Evolutionary conservation across 2,329 filamentous ascomycete genomes (phyloP), one percentile per base, ranked within the genome.

Genomic region (Epicoccum sorghinum): DNA sequence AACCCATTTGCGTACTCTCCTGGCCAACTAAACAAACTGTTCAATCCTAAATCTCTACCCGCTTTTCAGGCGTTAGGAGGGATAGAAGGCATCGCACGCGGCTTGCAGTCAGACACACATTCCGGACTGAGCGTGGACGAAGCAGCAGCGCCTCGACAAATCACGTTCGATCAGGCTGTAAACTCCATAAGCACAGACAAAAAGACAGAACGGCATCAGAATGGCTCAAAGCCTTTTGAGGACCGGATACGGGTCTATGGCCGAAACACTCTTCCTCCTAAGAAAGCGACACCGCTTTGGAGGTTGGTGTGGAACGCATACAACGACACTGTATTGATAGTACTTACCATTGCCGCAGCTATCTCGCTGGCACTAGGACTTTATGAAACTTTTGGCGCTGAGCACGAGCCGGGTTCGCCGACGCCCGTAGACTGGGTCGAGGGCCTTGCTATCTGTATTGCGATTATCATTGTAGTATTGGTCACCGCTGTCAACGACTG

Each of bases 241-340:
- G 86, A 89, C 66, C 80, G 86, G n/a, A 79, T 81, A 50, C 77
- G 85, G 29, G 76, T 88, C 4, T 88, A 82, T 65, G 80, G 82
- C 40, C 80, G 82, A 59, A 90, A 90, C 62, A 74, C 78, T 10
- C 75, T 90, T 22, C 87, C 87, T 0, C 80, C 84, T 38, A 85
- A 86, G 67, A 87, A 89, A 70, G 77, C 81, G 2, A 86, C 84
- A 25, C 80, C 84, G 2, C 79, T 90, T 36, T 79, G 84, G 63
- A 78, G 76, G 53, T 68, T 89, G 7, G 79, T 86, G 54, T 90
- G 87, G 87, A 83, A 83, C 57, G 86, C 88, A 3, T 89, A 89
- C 71, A 88, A 90, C 61, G 89, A 91, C 73, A 89, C 88, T 60
- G 86, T 91, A 32, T 82, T 91, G 35, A 87, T 91, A 35, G 75